Evolutionary conservation across 345 rosid genomes (phyloP), one percentile per base, ranked within the genome.

Genomic region (Aegle marmelos): DNA sequence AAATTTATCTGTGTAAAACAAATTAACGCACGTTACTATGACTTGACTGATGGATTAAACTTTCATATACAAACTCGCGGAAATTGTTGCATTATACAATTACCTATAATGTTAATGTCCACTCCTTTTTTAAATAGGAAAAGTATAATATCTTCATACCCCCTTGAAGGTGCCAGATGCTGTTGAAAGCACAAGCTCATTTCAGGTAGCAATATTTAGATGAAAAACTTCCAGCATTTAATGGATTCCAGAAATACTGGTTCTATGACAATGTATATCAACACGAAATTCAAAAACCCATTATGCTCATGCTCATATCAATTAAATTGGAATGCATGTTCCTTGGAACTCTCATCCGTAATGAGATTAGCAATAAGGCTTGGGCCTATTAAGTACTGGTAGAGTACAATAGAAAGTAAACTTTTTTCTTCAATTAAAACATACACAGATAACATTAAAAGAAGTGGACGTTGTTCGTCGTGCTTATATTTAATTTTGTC

Each of bases 151-250:
- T 94, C 97, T 79, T 89, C 97, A 5, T 85, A 87, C 59, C 98
- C 99, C 83, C 90, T 91, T 14, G 88, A 87, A 76, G 97, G 94
- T 25, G 98, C 94, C 83, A 94, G 94, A 87, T 96, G 99, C 99
- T 96, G 87, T 81, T 81, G 59, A 81, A 78, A 31, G 68, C 14
- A 62, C 10, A 30, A 41, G 30, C 4, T 31, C 65, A 67, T 63
- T 3, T 69, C 45, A 83, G 74, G 74, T 53, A 10, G 31, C 68
- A 19, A 25, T 16, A n/a, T 17, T 78, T 33, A 45, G 21, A 5
- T 75, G 5, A 28, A 36, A n/a, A 21, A 6, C 31, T 37, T 25
- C 36, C 17, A 27, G 39, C 14, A 58, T 33, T 3, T 33, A 33
- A 33, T 33, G 34, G 34, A 33, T 36, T 33, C 33, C n/a, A 25